These are phyloP conservation scores for Akanthomyces muscarius DNA, from an alignment of 2,329 filamentous ascomycete genomes.

Conservation along the genomic window DNA sequence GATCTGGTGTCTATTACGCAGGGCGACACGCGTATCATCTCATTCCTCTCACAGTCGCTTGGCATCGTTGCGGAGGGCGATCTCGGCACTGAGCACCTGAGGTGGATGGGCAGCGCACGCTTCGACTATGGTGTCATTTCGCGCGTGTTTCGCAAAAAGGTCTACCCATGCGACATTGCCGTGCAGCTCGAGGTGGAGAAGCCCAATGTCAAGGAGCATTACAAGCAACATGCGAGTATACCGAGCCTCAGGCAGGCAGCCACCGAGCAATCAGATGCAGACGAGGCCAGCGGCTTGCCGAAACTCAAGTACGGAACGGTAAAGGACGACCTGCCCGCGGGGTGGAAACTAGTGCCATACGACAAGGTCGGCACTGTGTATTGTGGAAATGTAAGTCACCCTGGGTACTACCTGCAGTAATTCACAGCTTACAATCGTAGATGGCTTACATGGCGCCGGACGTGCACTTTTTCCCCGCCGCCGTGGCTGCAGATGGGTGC, in stretches of 20 bases:
- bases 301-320: constrained; percentile 74
- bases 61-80: constrained; percentile 90
- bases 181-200: constrained; percentile 82
- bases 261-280: constrained; percentile 1
- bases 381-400: constrained; percentile 69
- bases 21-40: constrained; percentile 67
- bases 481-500: constrained; percentile 77
- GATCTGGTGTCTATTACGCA: constrained; percentile 89
- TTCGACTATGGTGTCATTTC: constrained; percentile 84
- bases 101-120: constrained; percentile 85
- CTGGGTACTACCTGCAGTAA: not conserved
- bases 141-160: constrained; percentile 68
- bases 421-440: constrained; percentile 33
- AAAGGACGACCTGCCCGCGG: constrained; percentile 68
- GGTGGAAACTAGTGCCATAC: constrained; percentile 70
- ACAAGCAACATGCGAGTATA: constrained; percentile 48
- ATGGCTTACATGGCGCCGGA: constrained; percentile 90
- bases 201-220: constrained; percentile 67
- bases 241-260: constrained; percentile 22
- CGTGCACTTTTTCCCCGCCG: constrained; percentile 80
- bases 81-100: constrained; percentile 81
- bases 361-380: constrained; percentile 89
- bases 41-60: constrained; percentile 85
- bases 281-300: constrained; percentile 57
- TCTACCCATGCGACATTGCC: constrained; percentile 86